Base-by-base conservation (phyloP, 2,329 filamentous ascomycete genomes). In the Xylariaceae sp. region DNA sequence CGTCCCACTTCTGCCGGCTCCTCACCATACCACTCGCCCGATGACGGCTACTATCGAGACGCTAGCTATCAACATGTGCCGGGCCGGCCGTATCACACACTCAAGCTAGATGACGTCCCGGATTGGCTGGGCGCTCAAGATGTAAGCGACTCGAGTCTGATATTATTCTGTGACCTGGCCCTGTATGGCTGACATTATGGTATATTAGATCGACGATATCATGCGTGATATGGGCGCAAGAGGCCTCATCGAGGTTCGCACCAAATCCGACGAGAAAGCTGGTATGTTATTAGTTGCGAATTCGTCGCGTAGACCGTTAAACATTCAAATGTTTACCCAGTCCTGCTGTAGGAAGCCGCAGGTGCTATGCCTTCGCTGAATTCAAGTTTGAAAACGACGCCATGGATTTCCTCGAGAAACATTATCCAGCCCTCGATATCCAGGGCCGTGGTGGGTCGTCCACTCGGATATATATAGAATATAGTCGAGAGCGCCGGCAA, bases 301-400 rank as follows among this genome's bases (percentile, higher is more conserved):
- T 16, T 20, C 6, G 8, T 11, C 18, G 1, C 20, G 30, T 16
- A 23, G 10, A 23, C 9, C 13, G 9, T 9, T 18, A 10, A 44
- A 29, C 20, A 16, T 10, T 21, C 4, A 27, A 9, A 16, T 40
- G 13, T 15, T 33, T 54, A 44, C 46, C 39, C 13, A 13, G 5
- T 11, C 20, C 33, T 27, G 18, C 18, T 42, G 15, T 42, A 70
- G 66, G 63, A 27, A 56, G 54, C 37, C 66, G 64, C 9, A 65
- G 67, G 11, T 66, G 66, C 18, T 71, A 73, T 51, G 74, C 70
- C 4, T 70, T 75, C 48, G 73, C 75, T 20, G 73, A 77, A 53
- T 77, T 77, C 46, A 67, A 67, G 33, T 70, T 70, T 13, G 69
- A 72, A 15, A 65, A 67, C 10, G 73, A 75, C 48, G 72, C 73